These are phyloP conservation scores for Glycyrrhiza uralensis DNA, from an alignment of 306 rosid genomes.

Conservation along the genomic window DNA sequence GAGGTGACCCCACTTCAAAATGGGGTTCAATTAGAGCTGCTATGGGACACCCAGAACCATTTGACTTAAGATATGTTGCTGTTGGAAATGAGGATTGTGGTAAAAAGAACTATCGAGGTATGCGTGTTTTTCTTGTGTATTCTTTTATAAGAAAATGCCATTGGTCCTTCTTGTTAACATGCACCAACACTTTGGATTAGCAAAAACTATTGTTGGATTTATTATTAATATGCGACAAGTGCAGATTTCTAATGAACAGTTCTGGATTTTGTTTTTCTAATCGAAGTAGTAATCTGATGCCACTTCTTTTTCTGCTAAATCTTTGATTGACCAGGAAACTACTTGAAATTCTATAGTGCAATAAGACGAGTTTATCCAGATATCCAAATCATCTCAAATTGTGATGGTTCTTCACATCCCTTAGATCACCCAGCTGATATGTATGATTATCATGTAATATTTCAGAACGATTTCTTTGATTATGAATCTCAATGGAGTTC, in stretches of 20 bases:
- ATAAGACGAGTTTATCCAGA: conserved; percentile 76
- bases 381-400: conserved; percentile 79
- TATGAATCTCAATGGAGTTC: neutral
- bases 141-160: neutral
- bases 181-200: neutral
- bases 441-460: conserved; percentile 86
- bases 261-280: neutral
- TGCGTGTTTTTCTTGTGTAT: conserved; percentile 16
- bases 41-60: conserved; percentile 91
- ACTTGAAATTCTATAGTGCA: conserved; percentile 62
- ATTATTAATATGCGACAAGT: neutral
- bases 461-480: conserved; percentile 18
- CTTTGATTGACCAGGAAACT: conserved; percentile 66
- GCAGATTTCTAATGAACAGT: neutral
- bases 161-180: neutral
- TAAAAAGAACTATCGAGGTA: conserved; percentile 76
- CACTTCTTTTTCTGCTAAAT: neutral
- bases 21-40: conserved; percentile 88
- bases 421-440: conserved; percentile 91
- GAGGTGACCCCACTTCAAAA: conserved; percentile 66
- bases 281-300: conserved; percentile 3
- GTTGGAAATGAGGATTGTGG: conserved; percentile 93
- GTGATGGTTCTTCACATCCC: conserved; percentile 64
- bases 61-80: conserved; percentile 81
- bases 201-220: neutral